phyloP scores from a whole-genome alignment of 2,329 filamentous ascomycete genomes.

The Ascocoryne sarcoides region DNA sequence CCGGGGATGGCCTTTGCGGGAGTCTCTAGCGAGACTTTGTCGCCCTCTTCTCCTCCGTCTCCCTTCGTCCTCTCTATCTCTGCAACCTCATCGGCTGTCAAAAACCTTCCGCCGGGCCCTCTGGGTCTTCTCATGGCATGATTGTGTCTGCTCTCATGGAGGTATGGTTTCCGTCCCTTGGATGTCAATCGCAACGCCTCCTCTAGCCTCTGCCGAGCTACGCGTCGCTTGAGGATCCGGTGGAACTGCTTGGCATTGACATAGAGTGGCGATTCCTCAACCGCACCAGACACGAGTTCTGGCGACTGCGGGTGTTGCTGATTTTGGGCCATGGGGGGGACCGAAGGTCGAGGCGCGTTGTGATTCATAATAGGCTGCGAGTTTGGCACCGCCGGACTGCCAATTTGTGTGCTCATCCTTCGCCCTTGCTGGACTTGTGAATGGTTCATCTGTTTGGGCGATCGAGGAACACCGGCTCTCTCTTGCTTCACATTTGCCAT shows the following conservation, averaged over 20 bases:
- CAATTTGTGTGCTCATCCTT: constrained; percentile 60
- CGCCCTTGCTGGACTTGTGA: constrained; percentile 47
- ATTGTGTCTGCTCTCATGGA: constrained; percentile 95
- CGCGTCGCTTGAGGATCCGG: constrained; percentile 86
- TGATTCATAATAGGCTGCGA: constrained; percentile 72
- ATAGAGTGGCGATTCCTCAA: constrained; percentile 89
- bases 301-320: constrained; percentile 66
- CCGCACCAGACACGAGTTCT: constrained; percentile 62
- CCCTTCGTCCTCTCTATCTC: constrained; percentile 64
- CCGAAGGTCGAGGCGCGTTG: constrained; percentile 39
- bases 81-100: constrained; percentile 93
- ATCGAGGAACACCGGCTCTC: constrained; percentile 60
- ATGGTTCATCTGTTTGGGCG: constrained; percentile 51
- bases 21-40: constrained; percentile 29
- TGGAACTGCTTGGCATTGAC: constrained; percentile 99
- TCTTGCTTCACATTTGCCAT: constrained; percentile 65
- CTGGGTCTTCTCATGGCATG: constrained; percentile 94
- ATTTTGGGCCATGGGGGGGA: constrained; percentile 52
- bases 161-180: constrained; percentile 92
- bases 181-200: constrained; percentile 86
- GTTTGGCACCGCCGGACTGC: constrained; percentile 66
- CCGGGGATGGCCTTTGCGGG: constrained; percentile 26
- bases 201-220: constrained; percentile 87
- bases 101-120: constrained; percentile 87
- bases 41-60: constrained; percentile 32